These are phyloP conservation scores for Oryza brachyantha DNA, from an alignment of 176 grass and related monocot species.

Conservation along the genomic window DNA sequence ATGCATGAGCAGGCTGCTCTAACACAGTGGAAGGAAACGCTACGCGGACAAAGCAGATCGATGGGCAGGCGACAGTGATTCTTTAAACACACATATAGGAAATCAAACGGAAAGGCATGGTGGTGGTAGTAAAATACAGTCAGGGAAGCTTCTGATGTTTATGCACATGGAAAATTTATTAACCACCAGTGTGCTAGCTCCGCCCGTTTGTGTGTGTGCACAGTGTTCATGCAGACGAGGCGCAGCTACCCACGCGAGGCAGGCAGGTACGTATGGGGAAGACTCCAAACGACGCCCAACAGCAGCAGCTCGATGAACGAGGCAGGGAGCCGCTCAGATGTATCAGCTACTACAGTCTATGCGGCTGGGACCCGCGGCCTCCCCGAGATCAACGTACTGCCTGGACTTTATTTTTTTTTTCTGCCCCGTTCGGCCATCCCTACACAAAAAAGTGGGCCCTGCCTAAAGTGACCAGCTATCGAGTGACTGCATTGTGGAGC, in stretches of 20 bases:
- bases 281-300: slow-evolving; percentile 11
- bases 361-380: background rate
- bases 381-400: slow-evolving; percentile 43
- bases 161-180: background rate
- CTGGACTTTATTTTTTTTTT: slow-evolving; percentile 32
- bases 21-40: background rate
- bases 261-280: slow-evolving; percentile 38
- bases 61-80: background rate
- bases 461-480: slow-evolving; percentile 11
- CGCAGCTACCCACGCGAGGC: background rate
- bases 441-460: slow-evolving; percentile 22
- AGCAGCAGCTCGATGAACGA: slow-evolving; percentile 37
- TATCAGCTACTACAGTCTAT: slow-evolving; percentile 28
- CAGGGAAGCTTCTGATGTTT: slow-evolving; percentile 38
- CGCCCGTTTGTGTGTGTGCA: background rate
- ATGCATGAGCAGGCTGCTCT: background rate
- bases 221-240: background rate
- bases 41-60: background rate
- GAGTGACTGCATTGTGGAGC: background rate
- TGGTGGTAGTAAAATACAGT: background rate
- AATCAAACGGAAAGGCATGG: background rate
- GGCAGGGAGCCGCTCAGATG: slow-evolving; percentile 10
- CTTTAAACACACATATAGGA: background rate
- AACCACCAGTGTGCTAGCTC: background rate
- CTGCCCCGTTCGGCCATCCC: background rate